Conservation (phyloP, 108 stramenopile species). For the Cylindrotheca fusiformis region DNA sequence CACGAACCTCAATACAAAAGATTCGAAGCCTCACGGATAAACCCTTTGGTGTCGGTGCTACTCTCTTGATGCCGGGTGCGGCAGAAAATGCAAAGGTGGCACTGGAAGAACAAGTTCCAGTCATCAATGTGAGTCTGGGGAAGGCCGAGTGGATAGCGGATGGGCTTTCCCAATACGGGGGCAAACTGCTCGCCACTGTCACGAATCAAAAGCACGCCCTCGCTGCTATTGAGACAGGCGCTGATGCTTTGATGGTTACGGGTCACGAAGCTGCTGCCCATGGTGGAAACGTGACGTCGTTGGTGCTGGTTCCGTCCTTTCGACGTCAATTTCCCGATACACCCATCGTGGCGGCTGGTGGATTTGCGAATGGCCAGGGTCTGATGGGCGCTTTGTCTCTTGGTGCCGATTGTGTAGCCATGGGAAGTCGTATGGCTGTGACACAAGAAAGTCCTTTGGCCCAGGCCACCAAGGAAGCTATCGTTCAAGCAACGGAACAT, state of each 20-base stretch:
- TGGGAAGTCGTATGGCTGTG: slow-evolving; percentile 84
- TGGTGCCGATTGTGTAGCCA: slow-evolving; percentile 89
- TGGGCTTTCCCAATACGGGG: slow-evolving; percentile 67
- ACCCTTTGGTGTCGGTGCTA: slow-evolving; percentile 83
- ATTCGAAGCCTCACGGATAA: slow-evolving; percentile 64
- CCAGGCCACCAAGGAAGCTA: slow-evolving; percentile 62
- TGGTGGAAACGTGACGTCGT: slow-evolving; percentile 81
- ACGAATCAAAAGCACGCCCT: slow-evolving; percentile 77
- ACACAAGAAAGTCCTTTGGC: slow-evolving; percentile 75
- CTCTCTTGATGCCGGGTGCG: slow-evolving; percentile 86
- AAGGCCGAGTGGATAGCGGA: slow-evolving; percentile 85
- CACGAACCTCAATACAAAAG: slow-evolving; percentile 55
- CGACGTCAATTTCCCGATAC: slow-evolving; percentile 71
- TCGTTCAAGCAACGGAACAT: slow-evolving; percentile 48
- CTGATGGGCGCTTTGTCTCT: slow-evolving; percentile 76
- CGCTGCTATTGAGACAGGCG: slow-evolving; percentile 62
- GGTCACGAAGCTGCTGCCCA: slow-evolving; percentile 94
- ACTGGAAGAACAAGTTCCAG: slow-evolving; percentile 80
- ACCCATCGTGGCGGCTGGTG: slow-evolving; percentile 88
- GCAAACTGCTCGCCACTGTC: slow-evolving; percentile 79
- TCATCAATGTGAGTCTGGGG: slow-evolving; percentile 85
- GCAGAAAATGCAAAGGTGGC: slow-evolving; percentile 81
- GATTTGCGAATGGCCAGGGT: slow-evolving; percentile 87
- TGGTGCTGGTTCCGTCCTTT: slow-evolving; percentile 72
- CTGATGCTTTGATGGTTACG: slow-evolving; percentile 85